Conservation (phyloP, 192 early-diverging fungal species). For the Coemansia sp. region DNA sequence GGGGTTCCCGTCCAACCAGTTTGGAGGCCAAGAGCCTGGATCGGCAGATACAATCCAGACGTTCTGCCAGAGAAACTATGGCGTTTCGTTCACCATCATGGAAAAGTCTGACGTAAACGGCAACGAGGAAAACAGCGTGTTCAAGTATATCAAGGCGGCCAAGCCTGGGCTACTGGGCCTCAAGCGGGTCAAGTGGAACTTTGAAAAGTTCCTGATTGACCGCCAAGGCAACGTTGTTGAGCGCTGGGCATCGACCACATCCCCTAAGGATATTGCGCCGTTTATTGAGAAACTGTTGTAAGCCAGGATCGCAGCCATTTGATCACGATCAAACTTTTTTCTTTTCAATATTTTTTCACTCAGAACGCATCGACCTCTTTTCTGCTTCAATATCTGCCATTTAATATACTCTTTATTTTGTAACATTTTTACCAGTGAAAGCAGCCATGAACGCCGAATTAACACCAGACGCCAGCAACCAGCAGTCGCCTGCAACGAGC, state of each 20-base stretch:
- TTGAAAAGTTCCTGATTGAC: constrained; percentile 80
- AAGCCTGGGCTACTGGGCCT: constrained; percentile 56
- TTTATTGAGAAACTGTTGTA: constrained; percentile 50
- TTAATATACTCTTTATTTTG: not conserved
- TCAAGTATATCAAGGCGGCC: constrained; percentile 59
- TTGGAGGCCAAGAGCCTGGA: constrained; percentile 68
- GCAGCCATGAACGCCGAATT: not conserved
- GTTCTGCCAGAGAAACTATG: constrained; percentile 68
- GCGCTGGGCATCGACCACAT: constrained; percentile 64
- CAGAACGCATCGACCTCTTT: not conserved
- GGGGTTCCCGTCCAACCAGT: constrained; percentile 93
- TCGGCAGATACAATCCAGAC: constrained; percentile 39
- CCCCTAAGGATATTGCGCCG: constrained; percentile 60
- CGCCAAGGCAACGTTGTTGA: constrained; percentile 63
- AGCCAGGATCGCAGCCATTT: not conserved
- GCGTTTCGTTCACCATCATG: constrained; percentile 85
- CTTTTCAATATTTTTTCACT: constrained; percentile 8
- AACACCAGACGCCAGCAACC: not conserved
- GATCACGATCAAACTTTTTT: constrained; percentile 1
- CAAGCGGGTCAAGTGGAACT: constrained; percentile 78
- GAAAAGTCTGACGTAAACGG: constrained; percentile 86
- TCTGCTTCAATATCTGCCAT: not conserved
- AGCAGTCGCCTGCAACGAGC: constrained; percentile 3
- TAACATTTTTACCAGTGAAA: not conserved
- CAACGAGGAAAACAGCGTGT: constrained; percentile 64